Conservation (phyloP, 1,139 yeast genomes). For the Sugiyamaella neomexicana region DNA sequence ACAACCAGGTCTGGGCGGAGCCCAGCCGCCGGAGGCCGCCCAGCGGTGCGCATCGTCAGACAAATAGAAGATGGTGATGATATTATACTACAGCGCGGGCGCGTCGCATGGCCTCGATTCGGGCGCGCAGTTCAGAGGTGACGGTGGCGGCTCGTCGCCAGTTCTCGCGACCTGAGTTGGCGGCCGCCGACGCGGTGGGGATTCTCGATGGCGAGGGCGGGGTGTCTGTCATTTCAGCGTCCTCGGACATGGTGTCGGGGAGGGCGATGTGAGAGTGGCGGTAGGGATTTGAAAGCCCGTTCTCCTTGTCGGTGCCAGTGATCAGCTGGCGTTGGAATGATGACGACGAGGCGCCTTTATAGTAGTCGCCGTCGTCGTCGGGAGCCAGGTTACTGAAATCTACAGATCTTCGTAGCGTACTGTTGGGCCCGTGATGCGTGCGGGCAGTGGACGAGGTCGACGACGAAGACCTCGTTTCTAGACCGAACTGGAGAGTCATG, state of each 20-base stretch:
- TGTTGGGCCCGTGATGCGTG: slow-evolving; percentile 11
- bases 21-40: too few relatives aligned
- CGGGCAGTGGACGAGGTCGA: slow-evolving; percentile 11
- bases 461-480: slow-evolving; percentile 21
- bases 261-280: slow-evolving; percentile 3
- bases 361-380: slow-evolving; percentile 22
- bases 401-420: slow-evolving; percentile 26
- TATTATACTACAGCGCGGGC: slow-evolving; percentile 19
- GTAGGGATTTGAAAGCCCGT: slow-evolving; percentile 4
- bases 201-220: slow-evolving; percentile 15
- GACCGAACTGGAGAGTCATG: slow-evolving; percentile 26
- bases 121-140: slow-evolving; percentile 76
- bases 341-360: slow-evolving; percentile 5
- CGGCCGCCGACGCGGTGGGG: slow-evolving; percentile 1
- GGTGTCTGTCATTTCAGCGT: slow-evolving; percentile 3
- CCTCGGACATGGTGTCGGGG: slow-evolving; percentile 4
- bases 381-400: slow-evolving; percentile 22
- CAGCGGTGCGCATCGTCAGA: not conserved
- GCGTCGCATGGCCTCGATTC: slow-evolving; percentile 81
- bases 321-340: slow-evolving; percentile 5
- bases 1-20: too few relatives aligned
- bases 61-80: not conserved
- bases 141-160: slow-evolving; percentile 93
- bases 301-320: slow-evolving; percentile 14
- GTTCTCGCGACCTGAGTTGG: slow-evolving; percentile 47